Percentiles rank a stretch among this genome's conserved stretches.
phyloP scores from a whole-genome alignment of 2,329 filamentous ascomycete genomes.

The Pezicula rhizophila region DNA sequence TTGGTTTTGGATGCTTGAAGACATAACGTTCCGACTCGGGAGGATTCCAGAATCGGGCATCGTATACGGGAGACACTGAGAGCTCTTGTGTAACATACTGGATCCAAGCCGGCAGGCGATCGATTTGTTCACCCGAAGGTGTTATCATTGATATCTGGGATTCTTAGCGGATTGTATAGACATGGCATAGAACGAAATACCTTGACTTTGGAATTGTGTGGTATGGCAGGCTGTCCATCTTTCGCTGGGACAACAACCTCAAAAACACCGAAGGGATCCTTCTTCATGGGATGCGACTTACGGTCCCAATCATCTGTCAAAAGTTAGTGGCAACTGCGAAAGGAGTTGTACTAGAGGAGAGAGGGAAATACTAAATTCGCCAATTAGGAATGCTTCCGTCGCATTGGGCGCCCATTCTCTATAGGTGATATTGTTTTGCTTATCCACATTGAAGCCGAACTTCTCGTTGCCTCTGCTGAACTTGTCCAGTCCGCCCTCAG shows the following conservation, averaged over 20 bases:
- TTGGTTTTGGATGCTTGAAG: conserved; percentile 77
- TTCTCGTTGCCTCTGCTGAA: conserved; percentile 84
- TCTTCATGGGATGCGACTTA: conserved; percentile 79
- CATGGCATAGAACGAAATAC: conserved; percentile 36
- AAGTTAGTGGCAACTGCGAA: conserved; percentile 12
- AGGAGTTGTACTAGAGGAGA: conserved; percentile 5
- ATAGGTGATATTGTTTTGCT: conserved; percentile 81
- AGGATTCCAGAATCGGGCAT: conserved; percentile 96
- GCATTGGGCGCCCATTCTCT: conserved; percentile 96
- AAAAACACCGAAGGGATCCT: conserved; percentile 79
- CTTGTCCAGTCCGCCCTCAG: conserved; percentile 84
- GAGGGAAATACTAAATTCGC: conserved; percentile 73
- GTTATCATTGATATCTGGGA: conserved; percentile 74
- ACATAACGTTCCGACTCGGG: conserved; percentile 68
- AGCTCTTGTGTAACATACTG: conserved; percentile 94
- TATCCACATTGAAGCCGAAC: conserved; percentile 77
- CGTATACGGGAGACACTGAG: conserved; percentile 82
- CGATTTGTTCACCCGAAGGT: conserved; percentile 72
- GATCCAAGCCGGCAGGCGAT: conserved; percentile 94
- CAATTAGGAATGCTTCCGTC: conserved; percentile 74
- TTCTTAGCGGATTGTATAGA: conserved; percentile 8
- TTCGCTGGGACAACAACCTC: conserved; percentile 71
- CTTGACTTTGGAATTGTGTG: conserved; percentile 95
- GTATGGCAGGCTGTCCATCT: conserved; percentile 71
- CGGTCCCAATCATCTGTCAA: conserved; percentile 75